phyloP scores from a whole-genome alignment of 371 early-diverging fungal species.

The Mucor circinelloides region DNA sequence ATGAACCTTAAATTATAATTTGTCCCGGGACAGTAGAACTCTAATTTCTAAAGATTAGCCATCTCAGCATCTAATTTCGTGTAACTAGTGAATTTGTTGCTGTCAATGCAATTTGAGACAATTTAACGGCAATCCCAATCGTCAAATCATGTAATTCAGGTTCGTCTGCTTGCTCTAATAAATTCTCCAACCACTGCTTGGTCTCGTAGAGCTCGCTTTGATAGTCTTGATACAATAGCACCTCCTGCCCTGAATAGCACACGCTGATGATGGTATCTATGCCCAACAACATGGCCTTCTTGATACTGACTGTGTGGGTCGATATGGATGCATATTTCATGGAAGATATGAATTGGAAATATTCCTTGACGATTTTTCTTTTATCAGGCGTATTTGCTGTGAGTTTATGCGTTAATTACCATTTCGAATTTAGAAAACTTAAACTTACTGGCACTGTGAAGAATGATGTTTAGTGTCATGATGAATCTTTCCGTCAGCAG shows the following conservation, averaged over 20 bases:
- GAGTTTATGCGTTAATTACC: neutral
- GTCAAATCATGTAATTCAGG: conserved; percentile 11
- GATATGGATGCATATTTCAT: conserved; percentile 32
- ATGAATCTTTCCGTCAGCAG: conserved; percentile 43
- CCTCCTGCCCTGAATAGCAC: conserved; percentile 37
- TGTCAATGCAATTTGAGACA: conserved; percentile 19
- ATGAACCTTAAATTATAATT: neutral
- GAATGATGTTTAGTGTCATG: conserved; percentile 48
- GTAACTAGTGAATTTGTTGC: neutral
- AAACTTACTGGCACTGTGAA: conserved; percentile 46
- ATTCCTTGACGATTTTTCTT: conserved; percentile 44
- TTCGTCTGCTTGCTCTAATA: conserved; percentile 4
- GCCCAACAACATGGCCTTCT: conserved; percentile 40
- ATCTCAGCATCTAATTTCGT: neutral
- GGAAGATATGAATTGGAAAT: conserved; percentile 47
- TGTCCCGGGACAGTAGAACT: neutral
- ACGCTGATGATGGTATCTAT: conserved; percentile 39
- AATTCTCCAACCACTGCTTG: conserved; percentile 47
- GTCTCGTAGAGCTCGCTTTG: conserved; percentile 30
- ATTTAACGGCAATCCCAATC: neutral
- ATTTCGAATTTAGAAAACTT: neutral
- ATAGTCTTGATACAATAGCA: conserved; percentile 33
- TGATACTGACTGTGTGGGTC: conserved; percentile 16
- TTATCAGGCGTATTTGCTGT: conserved; percentile 47
- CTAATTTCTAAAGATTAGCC: conserved; percentile 6